phyloP scores from a whole-genome alignment of 768 basidiomycete genomes.

The Amanita jacksonii region DNA sequence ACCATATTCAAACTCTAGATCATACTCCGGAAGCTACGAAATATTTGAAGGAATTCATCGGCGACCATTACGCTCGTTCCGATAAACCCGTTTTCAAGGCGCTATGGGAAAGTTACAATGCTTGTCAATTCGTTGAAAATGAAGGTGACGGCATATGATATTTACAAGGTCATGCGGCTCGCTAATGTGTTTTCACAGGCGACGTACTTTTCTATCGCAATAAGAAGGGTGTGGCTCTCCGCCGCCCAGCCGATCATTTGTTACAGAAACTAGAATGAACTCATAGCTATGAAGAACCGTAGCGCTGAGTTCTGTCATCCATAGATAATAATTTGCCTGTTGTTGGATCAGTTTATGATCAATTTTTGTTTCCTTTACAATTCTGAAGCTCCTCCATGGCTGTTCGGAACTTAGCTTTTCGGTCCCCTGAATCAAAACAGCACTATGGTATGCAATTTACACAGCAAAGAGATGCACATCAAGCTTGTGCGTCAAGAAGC shows the following conservation, averaged over 20 bases:
- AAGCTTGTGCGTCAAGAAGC: too few relatives aligned
- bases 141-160: constrained; percentile 24
- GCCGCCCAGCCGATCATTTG: constrained; percentile 22
- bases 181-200: constrained; percentile 16
- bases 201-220: constrained; percentile 38
- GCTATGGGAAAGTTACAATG: constrained; percentile 46
- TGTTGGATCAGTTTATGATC: too few relatives aligned
- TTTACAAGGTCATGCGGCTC: not conserved
- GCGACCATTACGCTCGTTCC: constrained; percentile 38
- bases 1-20: too few relatives aligned
- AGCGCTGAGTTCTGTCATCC: too few relatives aligned
- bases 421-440: too few relatives aligned
- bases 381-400: too few relatives aligned
- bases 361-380: too few relatives aligned
- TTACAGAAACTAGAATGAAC: constrained; percentile 1
- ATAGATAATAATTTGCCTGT: too few relatives aligned
- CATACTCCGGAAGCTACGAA: constrained; percentile 42
- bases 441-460: too few relatives aligned
- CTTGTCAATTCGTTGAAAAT: constrained; percentile 51
- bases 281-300: too few relatives aligned
- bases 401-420: too few relatives aligned
- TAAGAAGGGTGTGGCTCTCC: constrained; percentile 27
- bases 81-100: constrained; percentile 33
- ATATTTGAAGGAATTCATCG: constrained; percentile 37
- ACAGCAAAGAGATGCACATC: too few relatives aligned